Conservation (phyloP, 768 basidiomycete genomes). For the Kwoniella pini region DNA sequence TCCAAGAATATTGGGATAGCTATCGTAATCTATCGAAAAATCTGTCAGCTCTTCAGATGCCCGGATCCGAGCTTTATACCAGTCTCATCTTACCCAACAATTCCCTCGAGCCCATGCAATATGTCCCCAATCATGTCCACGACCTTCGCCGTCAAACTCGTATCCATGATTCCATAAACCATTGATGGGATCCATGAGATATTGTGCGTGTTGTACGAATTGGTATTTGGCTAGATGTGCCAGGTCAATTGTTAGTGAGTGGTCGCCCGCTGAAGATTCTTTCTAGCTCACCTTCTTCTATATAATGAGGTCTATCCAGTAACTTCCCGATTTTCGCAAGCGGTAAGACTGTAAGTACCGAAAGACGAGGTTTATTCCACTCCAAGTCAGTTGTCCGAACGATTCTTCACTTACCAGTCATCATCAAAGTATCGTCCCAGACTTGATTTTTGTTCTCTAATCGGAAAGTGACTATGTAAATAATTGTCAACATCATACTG, state of each 20-base stretch:
- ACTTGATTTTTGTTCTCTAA: constrained; percentile 55
- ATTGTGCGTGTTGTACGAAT: constrained; percentile 48
- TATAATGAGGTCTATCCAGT: constrained; percentile 59
- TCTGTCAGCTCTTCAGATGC: too few species aligned
- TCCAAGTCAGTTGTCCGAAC: too few species aligned
- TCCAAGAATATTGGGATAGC: constrained; percentile 36
- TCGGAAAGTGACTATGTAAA: constrained; percentile 40
- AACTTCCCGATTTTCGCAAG: constrained; percentile 62
- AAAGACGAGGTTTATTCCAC: too few species aligned
- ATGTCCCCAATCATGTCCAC: constrained; percentile 51
- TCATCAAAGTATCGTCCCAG: constrained; percentile 66
- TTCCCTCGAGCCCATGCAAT: constrained; percentile 64
- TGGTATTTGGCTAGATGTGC: constrained; percentile 49
- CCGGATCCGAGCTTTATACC: too few species aligned
- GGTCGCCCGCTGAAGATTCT: too few species aligned
- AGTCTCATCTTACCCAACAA: constrained; percentile 58
- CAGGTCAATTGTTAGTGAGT: too few species aligned
- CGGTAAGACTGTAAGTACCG: constrained; percentile 59
- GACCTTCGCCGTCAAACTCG: constrained; percentile 36
- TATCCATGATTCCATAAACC: constrained; percentile 53
- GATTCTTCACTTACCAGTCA: constrained; percentile 33
- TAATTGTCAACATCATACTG: neutral
- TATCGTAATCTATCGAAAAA: constrained; percentile 23
- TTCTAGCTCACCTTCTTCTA: constrained; percentile 59
- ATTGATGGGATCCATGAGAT: constrained; percentile 44